A percentile compares a stretch with the other conserved stretches of the same genome.
Conservation (phyloP, 257 asterid species). For the Fraxinus anomala region DNA sequence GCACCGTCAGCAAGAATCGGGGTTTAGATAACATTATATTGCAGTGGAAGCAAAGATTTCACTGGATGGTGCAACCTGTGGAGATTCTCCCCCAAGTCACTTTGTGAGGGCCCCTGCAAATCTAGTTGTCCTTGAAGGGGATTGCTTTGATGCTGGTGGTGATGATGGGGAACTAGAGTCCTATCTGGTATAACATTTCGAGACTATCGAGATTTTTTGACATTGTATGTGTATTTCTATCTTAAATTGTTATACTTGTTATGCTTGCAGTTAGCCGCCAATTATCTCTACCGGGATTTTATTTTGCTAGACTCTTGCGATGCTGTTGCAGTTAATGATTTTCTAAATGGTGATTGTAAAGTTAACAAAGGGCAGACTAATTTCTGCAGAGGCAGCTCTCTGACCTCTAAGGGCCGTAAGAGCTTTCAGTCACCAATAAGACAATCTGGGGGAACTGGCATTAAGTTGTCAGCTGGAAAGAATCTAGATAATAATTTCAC, state of each 20-base stretch:
- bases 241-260: slow-evolving; percentile 19
- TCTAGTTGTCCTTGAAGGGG: slow-evolving; percentile 94
- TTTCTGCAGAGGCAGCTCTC: slow-evolving; percentile 43
- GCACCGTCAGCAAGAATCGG: slow-evolving; percentile 3
- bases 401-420: slow-evolving; percentile 51
- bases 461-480: slow-evolving; percentile 50
- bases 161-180: slow-evolving; percentile 95
- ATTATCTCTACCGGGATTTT: slow-evolving; percentile 83
- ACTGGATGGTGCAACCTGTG: slow-evolving; percentile 50
- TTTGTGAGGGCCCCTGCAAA: slow-evolving; percentile 85
- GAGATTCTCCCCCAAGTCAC: slow-evolving; percentile 42
- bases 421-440: slow-evolving; percentile 63
- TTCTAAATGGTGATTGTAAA: slow-evolving; percentile 44
- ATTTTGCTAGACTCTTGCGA: slow-evolving; percentile 78
- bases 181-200: slow-evolving; percentile 64
- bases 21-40: slow-evolving; percentile 31
- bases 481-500: slow-evolving; percentile 43
- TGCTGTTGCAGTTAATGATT: slow-evolving; percentile 62
- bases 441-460: slow-evolving; percentile 54
- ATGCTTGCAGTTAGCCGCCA: slow-evolving; percentile 73
- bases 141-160: slow-evolving; percentile 77
- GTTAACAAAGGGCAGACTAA: slow-evolving; percentile 46
- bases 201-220: slow-evolving; percentile 12
- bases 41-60: slow-evolving; percentile 75
- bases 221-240: slow-evolving; percentile 12